Percentiles rank a stretch among this genome's conserved stretches.
phyloP scores from a whole-genome alignment of 2,329 filamentous ascomycete genomes.

The Calonectria honghensis region DNA sequence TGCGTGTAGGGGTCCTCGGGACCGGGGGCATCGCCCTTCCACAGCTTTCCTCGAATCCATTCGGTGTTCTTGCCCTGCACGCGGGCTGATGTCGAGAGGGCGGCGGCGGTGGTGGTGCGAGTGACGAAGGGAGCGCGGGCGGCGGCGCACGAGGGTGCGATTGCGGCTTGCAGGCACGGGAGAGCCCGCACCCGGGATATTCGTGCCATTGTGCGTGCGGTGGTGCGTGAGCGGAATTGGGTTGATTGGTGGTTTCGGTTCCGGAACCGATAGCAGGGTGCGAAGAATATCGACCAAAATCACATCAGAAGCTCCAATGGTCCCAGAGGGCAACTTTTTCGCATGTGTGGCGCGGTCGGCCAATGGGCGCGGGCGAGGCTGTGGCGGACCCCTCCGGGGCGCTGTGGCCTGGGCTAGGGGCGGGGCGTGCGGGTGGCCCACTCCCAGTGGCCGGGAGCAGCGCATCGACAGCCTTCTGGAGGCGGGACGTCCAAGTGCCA shows the following conservation, averaged over 20 bases:
- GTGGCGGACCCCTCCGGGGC: constrained; percentile 29
- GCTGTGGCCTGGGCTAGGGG: not conserved
- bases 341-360: constrained; percentile 43
- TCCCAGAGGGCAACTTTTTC: constrained; percentile 54
- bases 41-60: constrained; percentile 63
- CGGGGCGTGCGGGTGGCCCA: constrained; percentile 28
- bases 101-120: constrained; percentile 46
- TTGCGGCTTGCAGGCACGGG: constrained; percentile 55
- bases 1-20: constrained; percentile 63
- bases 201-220: constrained; percentile 62
- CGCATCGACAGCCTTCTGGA: constrained; percentile 26
- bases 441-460: constrained; percentile 31
- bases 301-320: constrained; percentile 19
- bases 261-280: constrained; percentile 42
- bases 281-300: constrained; percentile 37
- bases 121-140: constrained; percentile 54
- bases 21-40: constrained; percentile 63
- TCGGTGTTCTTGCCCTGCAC: constrained; percentile 59
- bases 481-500: constrained; percentile 9
- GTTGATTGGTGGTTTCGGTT: constrained; percentile 32
- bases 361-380: constrained; percentile 55
- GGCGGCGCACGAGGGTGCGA: constrained; percentile 49
- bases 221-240: not conserved
- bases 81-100: constrained; percentile 61
- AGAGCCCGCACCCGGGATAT: constrained; percentile 63